Evolutionary conservation across 306 rosid species (phyloP).

Genomic region (Mimosa bimucronata): DNA sequence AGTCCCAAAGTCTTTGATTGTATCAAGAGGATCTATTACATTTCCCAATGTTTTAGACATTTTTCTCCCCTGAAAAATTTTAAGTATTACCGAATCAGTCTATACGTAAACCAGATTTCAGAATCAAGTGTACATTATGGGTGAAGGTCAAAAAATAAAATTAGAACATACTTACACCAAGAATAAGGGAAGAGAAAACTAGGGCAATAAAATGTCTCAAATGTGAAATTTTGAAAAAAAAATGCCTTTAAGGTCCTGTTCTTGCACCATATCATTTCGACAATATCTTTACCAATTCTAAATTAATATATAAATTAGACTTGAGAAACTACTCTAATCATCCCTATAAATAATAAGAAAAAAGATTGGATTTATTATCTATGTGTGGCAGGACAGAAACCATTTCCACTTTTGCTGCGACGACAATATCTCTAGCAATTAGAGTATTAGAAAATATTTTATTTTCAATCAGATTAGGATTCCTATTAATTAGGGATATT

Average conservation of each 20-base stretch:
- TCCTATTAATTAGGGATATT: too few relatives aligned
- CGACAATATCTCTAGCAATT: too few relatives aligned
- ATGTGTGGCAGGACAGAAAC: background rate
- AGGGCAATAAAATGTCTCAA: background rate
- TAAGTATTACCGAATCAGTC: conserved; percentile 14
- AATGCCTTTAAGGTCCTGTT: background rate
- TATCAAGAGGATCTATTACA: conserved; percentile 90
- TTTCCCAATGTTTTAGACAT: conserved; percentile 96
- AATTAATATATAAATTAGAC: background rate
- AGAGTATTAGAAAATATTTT: too few relatives aligned
- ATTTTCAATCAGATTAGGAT: too few relatives aligned
- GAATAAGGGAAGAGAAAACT: background rate
- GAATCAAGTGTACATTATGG: conserved; percentile 2
- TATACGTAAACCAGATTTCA: conserved; percentile 16
- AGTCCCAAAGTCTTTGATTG: conserved; percentile 87
- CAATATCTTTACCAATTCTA: background rate
- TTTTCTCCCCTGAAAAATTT: conserved; percentile 81
- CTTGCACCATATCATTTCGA: background rate
- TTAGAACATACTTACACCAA: background rate
- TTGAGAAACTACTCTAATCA: background rate
- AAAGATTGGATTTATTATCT: background rate
- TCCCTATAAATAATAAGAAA: background rate
- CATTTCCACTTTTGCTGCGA: background rate
- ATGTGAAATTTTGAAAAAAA: background rate
- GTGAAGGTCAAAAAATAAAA: background rate